Percentiles rank a stretch among this genome's conserved stretches.
phyloP scores from a whole-genome alignment of 331 rosid genomes.

The Saraca asoca region DNA sequence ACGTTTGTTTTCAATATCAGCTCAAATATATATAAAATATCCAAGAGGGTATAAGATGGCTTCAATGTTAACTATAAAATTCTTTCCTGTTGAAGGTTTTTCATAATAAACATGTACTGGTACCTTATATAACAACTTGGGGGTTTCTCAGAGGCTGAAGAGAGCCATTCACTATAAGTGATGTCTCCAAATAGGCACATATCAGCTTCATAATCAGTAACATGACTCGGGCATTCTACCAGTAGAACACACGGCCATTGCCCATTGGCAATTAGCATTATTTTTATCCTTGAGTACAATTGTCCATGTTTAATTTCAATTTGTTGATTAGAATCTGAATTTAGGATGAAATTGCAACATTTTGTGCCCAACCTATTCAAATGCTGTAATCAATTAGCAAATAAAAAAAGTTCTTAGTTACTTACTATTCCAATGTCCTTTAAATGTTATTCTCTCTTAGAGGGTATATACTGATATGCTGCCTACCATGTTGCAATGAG shows the following conservation, averaged over 20 bases:
- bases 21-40: background rate
- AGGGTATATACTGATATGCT: background rate
- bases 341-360: constrained; percentile 2
- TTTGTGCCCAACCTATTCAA: constrained; percentile 7
- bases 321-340: constrained; percentile 5
- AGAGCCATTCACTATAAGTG: background rate
- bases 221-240: background rate
- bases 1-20: constrained; percentile 7
- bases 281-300: background rate
- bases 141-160: background rate
- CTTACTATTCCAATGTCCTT: constrained; percentile 9
- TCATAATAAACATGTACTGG: constrained; percentile 19
- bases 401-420: constrained; percentile 1
- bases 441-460: background rate
- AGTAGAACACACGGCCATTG: too few species aligned
- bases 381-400: background rate
- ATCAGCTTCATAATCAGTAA: background rate
- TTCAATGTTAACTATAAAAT: too few species aligned
- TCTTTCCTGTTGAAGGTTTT: background rate
- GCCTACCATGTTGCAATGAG: constrained; percentile 6
- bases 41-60: background rate
- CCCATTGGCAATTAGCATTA: background rate
- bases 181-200: background rate
- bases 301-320: constrained; percentile 9
- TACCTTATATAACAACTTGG: background rate